Percentiles rank a stretch among this genome's conserved stretches.
Conservation (phyloP, 2,329 filamentous ascomycete genomes). For the Lachnellula arida region DNA sequence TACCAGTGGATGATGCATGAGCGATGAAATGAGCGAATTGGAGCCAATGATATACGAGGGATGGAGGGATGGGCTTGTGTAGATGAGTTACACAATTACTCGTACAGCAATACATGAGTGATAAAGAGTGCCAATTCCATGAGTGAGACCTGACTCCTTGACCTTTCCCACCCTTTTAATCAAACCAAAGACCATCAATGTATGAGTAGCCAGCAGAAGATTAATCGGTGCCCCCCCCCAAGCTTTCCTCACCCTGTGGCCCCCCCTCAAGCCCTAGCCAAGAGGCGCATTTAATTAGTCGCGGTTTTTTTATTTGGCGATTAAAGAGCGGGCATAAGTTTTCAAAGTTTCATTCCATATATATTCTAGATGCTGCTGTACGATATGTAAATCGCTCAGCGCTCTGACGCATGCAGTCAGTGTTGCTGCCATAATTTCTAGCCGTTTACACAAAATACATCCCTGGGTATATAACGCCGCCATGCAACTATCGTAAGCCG, state of each 20-base stretch:
- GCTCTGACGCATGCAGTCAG: too few relatives aligned
- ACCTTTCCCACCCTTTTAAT: not conserved
- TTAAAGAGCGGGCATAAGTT: too few relatives aligned
- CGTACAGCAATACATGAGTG: not conserved
- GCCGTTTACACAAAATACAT: not conserved
- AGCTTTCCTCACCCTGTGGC: too few relatives aligned
- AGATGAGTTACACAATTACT: conserved; percentile 7
- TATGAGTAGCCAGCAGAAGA: too few relatives aligned
- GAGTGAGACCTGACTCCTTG: not conserved
- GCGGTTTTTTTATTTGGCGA: too few relatives aligned
- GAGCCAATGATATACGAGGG: conserved; percentile 4
- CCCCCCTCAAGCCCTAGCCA: too few relatives aligned
- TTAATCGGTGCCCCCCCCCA: too few relatives aligned
- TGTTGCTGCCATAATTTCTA: not conserved
- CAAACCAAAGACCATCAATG: too few relatives aligned
- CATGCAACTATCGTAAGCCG: not conserved
- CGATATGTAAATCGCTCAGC: too few relatives aligned
- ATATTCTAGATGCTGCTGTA: too few relatives aligned
- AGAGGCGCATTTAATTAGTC: too few relatives aligned
- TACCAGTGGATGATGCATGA: conserved; percentile 9
- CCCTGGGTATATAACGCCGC: not conserved
- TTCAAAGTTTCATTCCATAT: too few relatives aligned
- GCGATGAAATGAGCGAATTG: conserved; percentile 1
- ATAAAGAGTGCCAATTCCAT: not conserved
- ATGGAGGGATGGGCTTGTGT: conserved; percentile 17